Evolutionary conservation across 73 alveolate species (phyloP).

Genomic region (Tetrahymena malaccensis): DNA sequence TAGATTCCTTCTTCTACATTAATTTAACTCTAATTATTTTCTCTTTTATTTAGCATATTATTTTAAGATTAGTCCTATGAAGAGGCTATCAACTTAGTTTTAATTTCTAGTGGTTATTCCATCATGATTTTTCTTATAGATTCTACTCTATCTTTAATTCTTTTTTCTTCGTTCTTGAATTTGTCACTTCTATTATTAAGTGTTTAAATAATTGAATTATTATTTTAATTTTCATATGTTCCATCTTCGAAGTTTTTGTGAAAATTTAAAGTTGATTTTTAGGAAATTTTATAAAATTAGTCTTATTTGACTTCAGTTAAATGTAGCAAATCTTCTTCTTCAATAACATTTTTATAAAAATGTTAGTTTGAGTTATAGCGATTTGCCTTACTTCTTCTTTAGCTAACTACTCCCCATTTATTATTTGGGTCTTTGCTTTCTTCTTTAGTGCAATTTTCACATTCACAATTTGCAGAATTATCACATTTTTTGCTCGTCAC

Average conservation of each 20-base stretch:
- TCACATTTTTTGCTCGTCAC: not conserved
- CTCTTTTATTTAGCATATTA: not conserved
- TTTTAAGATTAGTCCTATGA: not conserved
- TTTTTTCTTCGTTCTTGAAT: not conserved
- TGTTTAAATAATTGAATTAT: not conserved
- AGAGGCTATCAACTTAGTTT: not conserved
- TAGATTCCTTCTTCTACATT: not conserved
- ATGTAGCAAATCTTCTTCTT: not conserved
- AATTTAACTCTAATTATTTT: not conserved
- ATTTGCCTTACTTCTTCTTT: not conserved
- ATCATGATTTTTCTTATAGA: not conserved
- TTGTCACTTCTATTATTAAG: not conserved
- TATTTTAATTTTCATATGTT: not conserved
- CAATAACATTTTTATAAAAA: not conserved
- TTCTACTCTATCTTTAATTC: not conserved
- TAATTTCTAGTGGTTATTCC: not conserved
- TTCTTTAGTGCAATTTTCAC: not conserved
- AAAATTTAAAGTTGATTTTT: not conserved
- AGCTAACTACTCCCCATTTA: not conserved
- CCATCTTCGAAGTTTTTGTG: not conserved
- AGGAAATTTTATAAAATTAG: not conserved
- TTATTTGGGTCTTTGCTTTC: not conserved
- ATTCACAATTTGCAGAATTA: not conserved
- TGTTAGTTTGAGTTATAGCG: not conserved
- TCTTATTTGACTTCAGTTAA: not conserved